A percentile compares a stretch with the other conserved stretches of the same genome.
phyloP scores from a whole-genome alignment of 805 yeast genomes.

The Candida schatavii region DNA sequence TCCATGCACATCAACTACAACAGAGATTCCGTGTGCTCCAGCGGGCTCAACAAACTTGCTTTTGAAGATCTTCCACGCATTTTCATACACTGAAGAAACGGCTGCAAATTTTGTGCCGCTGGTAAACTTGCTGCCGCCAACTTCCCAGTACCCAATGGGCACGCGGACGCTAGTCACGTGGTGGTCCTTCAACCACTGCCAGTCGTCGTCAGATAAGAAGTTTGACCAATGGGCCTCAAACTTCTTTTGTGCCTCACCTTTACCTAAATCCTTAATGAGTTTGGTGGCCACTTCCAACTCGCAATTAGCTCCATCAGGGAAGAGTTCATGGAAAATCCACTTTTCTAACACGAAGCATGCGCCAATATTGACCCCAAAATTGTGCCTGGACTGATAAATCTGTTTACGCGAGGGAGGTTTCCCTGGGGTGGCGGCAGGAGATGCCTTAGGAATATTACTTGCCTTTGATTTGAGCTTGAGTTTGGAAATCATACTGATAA shows the following conservation, averaged over 20 bases:
- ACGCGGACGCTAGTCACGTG: conserved; percentile 81
- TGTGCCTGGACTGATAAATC: conserved; percentile 58
- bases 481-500: conserved; percentile 26
- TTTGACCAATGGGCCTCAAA: conserved; percentile 65
- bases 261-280: conserved; percentile 47
- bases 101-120: conserved; percentile 61
- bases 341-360: conserved; percentile 75
- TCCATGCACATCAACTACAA: conserved; percentile 83
- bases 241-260: conserved; percentile 49
- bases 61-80: conserved; percentile 70
- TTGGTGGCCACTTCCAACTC: conserved; percentile 73
- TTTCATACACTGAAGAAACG: conserved; percentile 54
- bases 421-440: conserved; percentile 25
- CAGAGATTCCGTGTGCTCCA: conserved; percentile 57
- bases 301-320: conserved; percentile 54
- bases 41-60: conserved; percentile 57
- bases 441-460: conserved; percentile 19
- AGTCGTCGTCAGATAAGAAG: conserved; percentile 67
- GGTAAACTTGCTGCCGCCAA: conserved; percentile 60
- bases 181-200: conserved; percentile 66
- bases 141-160: conserved; percentile 91
- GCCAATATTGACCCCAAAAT: conserved; percentile 86
- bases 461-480: conserved; percentile 31
- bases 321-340: conserved; percentile 67
- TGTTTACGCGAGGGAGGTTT: conserved; percentile 38